A percentile compares a stretch with the other conserved stretches of the same genome.
Evolutionary conservation across 148 eudicot species (phyloP).

Genomic region (Camellia lanceoleosa): DNA sequence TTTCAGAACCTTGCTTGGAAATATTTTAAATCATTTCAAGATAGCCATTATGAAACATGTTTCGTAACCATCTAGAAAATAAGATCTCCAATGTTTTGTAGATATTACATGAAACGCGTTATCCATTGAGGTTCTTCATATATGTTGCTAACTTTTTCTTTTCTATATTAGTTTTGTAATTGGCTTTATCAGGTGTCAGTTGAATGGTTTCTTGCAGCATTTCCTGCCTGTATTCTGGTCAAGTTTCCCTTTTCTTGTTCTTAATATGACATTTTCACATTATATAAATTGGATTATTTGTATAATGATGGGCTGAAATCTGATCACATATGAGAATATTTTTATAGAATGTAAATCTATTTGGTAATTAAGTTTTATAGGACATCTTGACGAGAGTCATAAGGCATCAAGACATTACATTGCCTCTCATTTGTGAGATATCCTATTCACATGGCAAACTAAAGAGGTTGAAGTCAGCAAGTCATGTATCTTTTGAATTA

Average conservation of each 20-base stretch:
- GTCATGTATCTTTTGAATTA: neutral
- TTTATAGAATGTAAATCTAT: neutral
- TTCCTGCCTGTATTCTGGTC: neutral
- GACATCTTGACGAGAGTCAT: neutral
- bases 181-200: neutral
- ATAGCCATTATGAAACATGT: neutral
- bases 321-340: neutral
- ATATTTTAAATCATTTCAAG: neutral
- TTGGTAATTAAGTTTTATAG: neutral
- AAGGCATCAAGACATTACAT: neutral
- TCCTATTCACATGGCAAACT: neutral
- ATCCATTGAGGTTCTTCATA: neutral
- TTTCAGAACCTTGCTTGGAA: too few species aligned
- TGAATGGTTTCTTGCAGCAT: conserved; percentile 1
- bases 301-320: neutral
- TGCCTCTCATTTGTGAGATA: neutral
- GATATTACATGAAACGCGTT: neutral
- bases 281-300: neutral
- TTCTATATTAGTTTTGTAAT: neutral
- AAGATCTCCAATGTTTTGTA: neutral
- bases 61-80: neutral
- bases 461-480: neutral
- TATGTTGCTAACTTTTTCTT: neutral
- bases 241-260: neutral
- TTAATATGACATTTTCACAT: neutral